Conservation (phyloP, 129 eudicot species). For the Saussurea involucrata region DNA sequence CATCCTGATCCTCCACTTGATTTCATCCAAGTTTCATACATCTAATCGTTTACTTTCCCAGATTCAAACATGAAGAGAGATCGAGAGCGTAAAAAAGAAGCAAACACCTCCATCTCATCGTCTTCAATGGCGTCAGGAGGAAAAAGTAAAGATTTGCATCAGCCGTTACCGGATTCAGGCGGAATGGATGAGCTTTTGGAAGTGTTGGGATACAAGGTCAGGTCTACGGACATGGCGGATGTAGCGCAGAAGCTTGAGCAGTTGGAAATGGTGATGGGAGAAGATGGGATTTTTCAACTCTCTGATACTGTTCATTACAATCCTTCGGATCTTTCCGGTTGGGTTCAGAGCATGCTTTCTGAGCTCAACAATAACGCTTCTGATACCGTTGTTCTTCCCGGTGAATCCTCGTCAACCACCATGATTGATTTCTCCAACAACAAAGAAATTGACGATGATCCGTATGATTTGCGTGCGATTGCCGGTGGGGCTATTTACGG, state of each 20-base stretch:
- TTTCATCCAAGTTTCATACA: constrained; percentile 24
- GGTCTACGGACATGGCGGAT: constrained; percentile 69
- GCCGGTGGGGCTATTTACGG: constrained; percentile 61
- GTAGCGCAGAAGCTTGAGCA: constrained; percentile 76
- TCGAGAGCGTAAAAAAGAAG: constrained; percentile 48
- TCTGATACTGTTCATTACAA: constrained; percentile 67
- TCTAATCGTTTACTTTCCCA: constrained; percentile 3
- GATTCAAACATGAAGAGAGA: constrained; percentile 46
- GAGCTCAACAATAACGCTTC: constrained; percentile 41
- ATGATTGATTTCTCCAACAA: constrained; percentile 37
- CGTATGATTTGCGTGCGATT: constrained; percentile 68
- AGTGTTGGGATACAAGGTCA: constrained; percentile 72
- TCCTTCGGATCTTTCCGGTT: constrained; percentile 75
- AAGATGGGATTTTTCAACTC: constrained; percentile 50
- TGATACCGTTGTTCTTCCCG: constrained; percentile 9
- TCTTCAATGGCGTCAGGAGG: constrained; percentile 26
- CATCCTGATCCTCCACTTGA: constrained; percentile 29
- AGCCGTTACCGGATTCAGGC: constrained; percentile 42
- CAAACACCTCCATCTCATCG: constrained; percentile 5
- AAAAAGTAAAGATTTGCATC: constrained; percentile 36
- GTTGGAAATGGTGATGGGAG: constrained; percentile 74
- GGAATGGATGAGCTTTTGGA: constrained; percentile 81
- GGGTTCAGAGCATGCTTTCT: constrained; percentile 67
- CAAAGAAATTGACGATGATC: constrained; percentile 18
- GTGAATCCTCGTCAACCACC: constrained; percentile 20